Conservation (phyloP, 768 basidiomycete genomes). For the Naematelia aurantialba region DNA sequence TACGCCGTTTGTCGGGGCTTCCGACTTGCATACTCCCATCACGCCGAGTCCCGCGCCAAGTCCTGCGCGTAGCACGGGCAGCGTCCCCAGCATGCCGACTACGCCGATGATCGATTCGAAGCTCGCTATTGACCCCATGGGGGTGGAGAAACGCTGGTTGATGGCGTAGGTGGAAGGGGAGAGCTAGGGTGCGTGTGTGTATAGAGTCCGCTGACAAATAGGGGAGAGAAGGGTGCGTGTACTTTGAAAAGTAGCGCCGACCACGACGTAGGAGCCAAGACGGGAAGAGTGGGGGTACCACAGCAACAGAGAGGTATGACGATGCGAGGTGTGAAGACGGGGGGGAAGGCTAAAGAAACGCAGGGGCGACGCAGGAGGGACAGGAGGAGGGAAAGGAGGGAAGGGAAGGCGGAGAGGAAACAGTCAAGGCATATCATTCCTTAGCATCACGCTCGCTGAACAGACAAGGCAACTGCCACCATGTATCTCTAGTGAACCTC, state of each 20-base stretch:
- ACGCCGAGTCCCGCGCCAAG: conserved; percentile 9
- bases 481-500: not conserved
- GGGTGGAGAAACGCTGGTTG: conserved; percentile 14
- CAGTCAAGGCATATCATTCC: conserved; percentile 4
- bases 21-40: conserved; percentile 5
- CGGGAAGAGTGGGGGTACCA: conserved; percentile 1
- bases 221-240: too few species aligned
- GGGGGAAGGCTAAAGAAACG: too few species aligned
- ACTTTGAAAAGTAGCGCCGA: too few species aligned
- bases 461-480: not conserved
- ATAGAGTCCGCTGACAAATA: too few species aligned
- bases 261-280: not conserved
- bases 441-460: not conserved
- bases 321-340: too few species aligned
- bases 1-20: conserved; percentile 16
- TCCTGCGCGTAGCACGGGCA: not conserved
- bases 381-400: conserved; percentile 8
- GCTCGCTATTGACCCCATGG: conserved; percentile 14
- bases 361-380: not conserved
- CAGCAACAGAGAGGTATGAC: too few species aligned
- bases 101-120: conserved; percentile 9
- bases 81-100: conserved; percentile 2
- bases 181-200: not conserved
- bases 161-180: conserved; percentile 1
- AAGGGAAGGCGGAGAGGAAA: conserved; percentile 3